phyloP scores from a whole-genome alignment of 148 eudicot genomes.

The Persicaria tinctoria region DNA sequence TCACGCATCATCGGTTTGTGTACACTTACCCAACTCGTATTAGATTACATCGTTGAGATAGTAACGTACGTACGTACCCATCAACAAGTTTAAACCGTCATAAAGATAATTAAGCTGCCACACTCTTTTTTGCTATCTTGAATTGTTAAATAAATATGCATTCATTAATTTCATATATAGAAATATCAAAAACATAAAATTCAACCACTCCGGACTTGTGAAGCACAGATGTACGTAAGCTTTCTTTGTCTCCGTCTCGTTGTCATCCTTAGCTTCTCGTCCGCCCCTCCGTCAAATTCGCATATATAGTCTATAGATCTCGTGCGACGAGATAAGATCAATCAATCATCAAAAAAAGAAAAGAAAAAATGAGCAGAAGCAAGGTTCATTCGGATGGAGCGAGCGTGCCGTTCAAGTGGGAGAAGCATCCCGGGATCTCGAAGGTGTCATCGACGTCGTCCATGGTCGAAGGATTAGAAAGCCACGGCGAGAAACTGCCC shows the following conservation, averaged over 20 bases:
- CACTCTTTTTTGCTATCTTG: not conserved
- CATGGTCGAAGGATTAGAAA: not conserved
- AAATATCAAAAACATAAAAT: not conserved
- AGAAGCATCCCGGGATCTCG: slow-evolving; percentile 11
- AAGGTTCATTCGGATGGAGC: slow-evolving; percentile 6
- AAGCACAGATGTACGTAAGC: not conserved
- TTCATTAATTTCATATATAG: not conserved
- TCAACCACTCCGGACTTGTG: not conserved
- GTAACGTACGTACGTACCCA: not conserved
- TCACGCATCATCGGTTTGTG: not conserved
- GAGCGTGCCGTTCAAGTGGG: slow-evolving; percentile 11
- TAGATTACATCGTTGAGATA: too few species aligned
- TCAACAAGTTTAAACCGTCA: not conserved
- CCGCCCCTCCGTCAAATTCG: not conserved
- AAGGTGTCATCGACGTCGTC: not conserved
- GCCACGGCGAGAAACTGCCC: not conserved
- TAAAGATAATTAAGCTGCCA: not conserved
- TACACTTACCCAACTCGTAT: not conserved
- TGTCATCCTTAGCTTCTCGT: not conserved
- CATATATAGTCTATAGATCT: too few species aligned
- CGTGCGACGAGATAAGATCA: not conserved
- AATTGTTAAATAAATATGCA: not conserved
- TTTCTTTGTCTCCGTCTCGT: not conserved
- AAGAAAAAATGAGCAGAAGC: not conserved
- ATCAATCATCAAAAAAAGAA: not conserved